These are phyloP conservation scores for Agrocybe pediades DNA, from an alignment of 768 basidiomycete genomes.

Conservation along the genomic window DNA sequence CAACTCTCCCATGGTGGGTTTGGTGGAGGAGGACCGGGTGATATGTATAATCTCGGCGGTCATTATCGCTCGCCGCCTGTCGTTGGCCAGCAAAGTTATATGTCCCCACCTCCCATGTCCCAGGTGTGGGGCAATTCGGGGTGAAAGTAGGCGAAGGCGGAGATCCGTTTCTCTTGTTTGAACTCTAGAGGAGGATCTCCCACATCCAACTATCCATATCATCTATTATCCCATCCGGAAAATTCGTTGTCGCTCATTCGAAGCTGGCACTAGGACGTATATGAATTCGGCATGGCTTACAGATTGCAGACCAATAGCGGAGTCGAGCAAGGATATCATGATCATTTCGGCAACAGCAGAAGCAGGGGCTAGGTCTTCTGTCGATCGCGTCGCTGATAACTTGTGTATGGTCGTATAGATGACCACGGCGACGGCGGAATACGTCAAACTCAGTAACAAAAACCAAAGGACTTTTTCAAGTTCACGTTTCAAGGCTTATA, in stretches of 20 bases:
- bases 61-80: slow-evolving; percentile 31
- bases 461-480: too few species aligned
- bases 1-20: slow-evolving; percentile 10
- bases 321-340: slow-evolving; percentile 2
- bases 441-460: neutral
- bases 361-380: neutral
- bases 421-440: slow-evolving; percentile 4
- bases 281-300: slow-evolving; percentile 2
- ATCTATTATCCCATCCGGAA: slow-evolving; percentile 2
- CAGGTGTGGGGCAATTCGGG: slow-evolving; percentile 38
- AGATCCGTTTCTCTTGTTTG: neutral
- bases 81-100: slow-evolving; percentile 25
- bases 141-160: slow-evolving; percentile 15
- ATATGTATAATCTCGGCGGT: slow-evolving; percentile 18
- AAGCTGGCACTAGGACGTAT: slow-evolving; percentile 1
- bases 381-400: neutral
- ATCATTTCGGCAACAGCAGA: too few species aligned
- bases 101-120: slow-evolving; percentile 29
- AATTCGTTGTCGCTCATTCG: slow-evolving; percentile 2
- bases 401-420: slow-evolving; percentile 15
- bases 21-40: slow-evolving; percentile 7
- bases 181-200: too few species aligned
- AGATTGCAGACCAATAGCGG: neutral
- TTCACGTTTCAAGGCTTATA: slow-evolving; percentile 14
- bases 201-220: too few species aligned